These are phyloP conservation scores for Pachyrhizus erosus DNA, from an alignment of 306 rosid species.

Conservation along the genomic window DNA sequence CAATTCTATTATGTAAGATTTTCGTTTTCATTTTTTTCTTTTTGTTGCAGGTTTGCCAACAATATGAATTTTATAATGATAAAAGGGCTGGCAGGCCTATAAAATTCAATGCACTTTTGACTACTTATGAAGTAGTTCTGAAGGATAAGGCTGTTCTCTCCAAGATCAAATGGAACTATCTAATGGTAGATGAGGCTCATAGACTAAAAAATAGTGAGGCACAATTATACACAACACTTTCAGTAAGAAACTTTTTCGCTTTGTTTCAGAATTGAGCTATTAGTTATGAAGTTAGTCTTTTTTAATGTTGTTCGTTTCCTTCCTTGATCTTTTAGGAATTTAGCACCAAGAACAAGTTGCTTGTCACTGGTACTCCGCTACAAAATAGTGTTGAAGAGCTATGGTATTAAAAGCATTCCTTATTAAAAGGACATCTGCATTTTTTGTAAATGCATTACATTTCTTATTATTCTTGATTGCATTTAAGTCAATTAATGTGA, in stretches of 20 bases:
- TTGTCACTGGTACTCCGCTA: constrained; percentile 94
- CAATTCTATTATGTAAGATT: not conserved
- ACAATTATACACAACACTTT: constrained; percentile 90
- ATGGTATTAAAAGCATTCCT: constrained; percentile 60
- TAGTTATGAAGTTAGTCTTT: constrained; percentile 12
- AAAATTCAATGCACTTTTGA: constrained; percentile 82
- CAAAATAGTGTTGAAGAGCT: constrained; percentile 98
- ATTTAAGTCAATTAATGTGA: not conserved
- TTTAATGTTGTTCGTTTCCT: constrained; percentile 6
- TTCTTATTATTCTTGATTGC: not conserved
- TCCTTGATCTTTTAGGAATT: constrained; percentile 69
- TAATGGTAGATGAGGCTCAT: constrained; percentile 99
- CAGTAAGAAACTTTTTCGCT: constrained; percentile 58
- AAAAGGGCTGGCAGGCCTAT: constrained; percentile 78
- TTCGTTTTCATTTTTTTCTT: not conserved
- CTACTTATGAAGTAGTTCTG: constrained; percentile 94
- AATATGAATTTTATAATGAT: constrained; percentile 80
- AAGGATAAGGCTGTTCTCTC: constrained; percentile 95
- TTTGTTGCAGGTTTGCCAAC: constrained; percentile 90
- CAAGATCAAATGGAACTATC: constrained; percentile 91
- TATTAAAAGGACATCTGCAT: constrained; percentile 12
- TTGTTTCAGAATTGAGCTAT: not conserved
- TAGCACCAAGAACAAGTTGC: constrained; percentile 98
- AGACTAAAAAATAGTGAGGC: constrained; percentile 98
- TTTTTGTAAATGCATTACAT: constrained; percentile 3